A percentile compares a stretch with the other conserved stretches of the same genome.
Conservation (phyloP, 345 rosid species). For the Lepidium africanum region DNA sequence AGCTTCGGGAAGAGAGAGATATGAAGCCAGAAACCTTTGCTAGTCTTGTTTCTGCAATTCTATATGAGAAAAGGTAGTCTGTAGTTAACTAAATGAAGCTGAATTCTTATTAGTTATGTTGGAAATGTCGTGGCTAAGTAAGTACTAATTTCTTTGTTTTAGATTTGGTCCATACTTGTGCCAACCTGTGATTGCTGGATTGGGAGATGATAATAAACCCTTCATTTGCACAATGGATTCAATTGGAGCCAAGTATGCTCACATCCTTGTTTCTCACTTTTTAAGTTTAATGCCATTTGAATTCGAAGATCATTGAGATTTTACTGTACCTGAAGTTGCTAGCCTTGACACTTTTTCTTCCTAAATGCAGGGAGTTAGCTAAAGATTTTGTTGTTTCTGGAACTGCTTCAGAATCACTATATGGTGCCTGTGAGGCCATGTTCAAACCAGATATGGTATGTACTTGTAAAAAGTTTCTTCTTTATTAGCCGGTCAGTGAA, state of each 20-base stretch:
- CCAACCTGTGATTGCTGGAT: conserved; percentile 96
- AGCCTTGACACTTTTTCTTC: not conserved
- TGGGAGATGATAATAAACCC: conserved; percentile 88
- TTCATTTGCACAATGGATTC: conserved; percentile 98
- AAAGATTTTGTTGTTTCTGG: conserved; percentile 96
- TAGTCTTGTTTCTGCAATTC: conserved; percentile 85
- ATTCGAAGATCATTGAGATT: not conserved
- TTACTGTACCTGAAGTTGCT: not conserved
- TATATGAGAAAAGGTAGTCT: conserved; percentile 82
- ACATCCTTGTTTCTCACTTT: not conserved
- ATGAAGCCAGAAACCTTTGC: conserved; percentile 99
- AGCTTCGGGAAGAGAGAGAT: conserved; percentile 93
- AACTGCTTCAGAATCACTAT: conserved; percentile 88
- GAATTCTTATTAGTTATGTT: not conserved
- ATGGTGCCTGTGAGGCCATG: conserved; percentile 94
- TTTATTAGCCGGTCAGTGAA: not conserved
- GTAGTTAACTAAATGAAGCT: not conserved
- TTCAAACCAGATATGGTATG: conserved; percentile 89
- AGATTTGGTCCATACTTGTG: conserved; percentile 97
- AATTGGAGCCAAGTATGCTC: conserved; percentile 87
- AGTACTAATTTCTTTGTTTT: not conserved
- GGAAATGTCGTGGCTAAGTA: not conserved
- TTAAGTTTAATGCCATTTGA: not conserved
- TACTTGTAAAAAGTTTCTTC: not conserved
- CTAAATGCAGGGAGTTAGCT: conserved; percentile 67